Evolutionary conservation across 371 early-diverging fungal species (phyloP).

Genomic region (Mortierella sp.): DNA sequence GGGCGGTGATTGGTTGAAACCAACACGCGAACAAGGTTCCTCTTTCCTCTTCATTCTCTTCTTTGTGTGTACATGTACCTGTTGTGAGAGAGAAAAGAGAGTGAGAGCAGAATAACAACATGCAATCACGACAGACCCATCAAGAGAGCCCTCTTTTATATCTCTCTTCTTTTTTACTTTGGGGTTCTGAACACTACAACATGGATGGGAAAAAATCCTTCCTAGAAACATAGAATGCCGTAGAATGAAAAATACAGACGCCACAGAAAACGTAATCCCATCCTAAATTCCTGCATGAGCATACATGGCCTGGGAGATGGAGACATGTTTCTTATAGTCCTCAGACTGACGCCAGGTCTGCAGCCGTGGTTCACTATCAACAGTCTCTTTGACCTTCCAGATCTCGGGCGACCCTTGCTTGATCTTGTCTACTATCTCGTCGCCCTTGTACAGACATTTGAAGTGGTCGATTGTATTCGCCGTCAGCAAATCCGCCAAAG

Average conservation of each 20-base stretch:
- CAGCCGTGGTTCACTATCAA: conserved; percentile 37
- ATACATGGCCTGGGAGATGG: conserved; percentile 15
- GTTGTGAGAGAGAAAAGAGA: not conserved
- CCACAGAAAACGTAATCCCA: not conserved
- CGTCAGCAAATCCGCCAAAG: conserved; percentile 37
- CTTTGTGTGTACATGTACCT: not conserved
- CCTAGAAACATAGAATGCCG: not conserved
- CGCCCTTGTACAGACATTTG: conserved; percentile 10
- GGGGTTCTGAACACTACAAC: not conserved
- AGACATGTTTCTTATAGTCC: conserved; percentile 27
- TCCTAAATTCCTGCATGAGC: conserved; percentile 29
- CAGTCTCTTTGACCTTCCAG: conserved; percentile 41
- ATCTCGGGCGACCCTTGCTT: conserved; percentile 29
- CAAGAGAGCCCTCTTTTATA: not conserved
- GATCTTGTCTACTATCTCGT: conserved; percentile 28
- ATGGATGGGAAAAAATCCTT: not conserved
- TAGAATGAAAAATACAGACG: not conserved
- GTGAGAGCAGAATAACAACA: conserved; percentile 2
- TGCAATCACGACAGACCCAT: not conserved
- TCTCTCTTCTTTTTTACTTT: not conserved
- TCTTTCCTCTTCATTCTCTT: not conserved
- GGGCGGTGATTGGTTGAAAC: conserved; percentile 4
- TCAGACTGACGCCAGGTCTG: conserved; percentile 48
- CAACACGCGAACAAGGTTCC: conserved; percentile 7
- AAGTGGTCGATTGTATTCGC: conserved; percentile 45